Percentiles rank a stretch among this genome's conserved stretches.
Evolutionary conservation across 129 eudicot genomes (phyloP).

Genomic region (Pseudognaphalium luteoalbum): DNA sequence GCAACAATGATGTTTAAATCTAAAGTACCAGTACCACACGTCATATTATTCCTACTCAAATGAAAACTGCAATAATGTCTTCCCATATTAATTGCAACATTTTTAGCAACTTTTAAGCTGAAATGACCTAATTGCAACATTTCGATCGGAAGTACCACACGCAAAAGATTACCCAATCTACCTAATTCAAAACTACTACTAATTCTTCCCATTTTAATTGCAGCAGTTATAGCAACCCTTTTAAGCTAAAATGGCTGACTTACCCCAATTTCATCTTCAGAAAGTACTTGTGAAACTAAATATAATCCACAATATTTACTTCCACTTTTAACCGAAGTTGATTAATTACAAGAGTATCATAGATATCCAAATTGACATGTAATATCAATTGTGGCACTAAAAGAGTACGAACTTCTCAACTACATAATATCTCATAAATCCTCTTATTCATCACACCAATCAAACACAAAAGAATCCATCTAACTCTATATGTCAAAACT

Average conservation of each 20-base stretch:
- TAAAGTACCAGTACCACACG: conserved; percentile 10
- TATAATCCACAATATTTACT: conserved; percentile 5
- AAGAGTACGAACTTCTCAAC: not conserved
- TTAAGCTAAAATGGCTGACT: not conserved
- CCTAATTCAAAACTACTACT: not conserved
- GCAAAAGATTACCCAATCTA: conserved; percentile 8
- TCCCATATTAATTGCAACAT: conserved; percentile 14
- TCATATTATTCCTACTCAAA: not conserved
- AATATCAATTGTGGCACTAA: not conserved
- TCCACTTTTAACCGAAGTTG: not conserved
- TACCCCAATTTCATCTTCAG: too few species aligned
- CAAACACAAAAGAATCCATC: not conserved
- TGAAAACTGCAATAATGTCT: not conserved
- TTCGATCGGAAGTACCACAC: not conserved
- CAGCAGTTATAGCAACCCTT: not conserved
- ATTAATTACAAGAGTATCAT: not conserved
- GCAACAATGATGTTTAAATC: not conserved
- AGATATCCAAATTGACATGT: not conserved
- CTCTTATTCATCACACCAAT: conserved; percentile 8
- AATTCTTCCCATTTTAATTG: not conserved
- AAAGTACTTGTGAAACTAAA: conserved; percentile 1
- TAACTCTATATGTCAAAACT: not conserved
- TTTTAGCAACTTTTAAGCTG: not conserved
- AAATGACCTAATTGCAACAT: conserved; percentile 9
- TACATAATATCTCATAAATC: conserved; percentile 8